These are phyloP conservation scores for Arctium minus DNA, from an alignment of 129 eudicot species.

Conservation along the genomic window DNA sequence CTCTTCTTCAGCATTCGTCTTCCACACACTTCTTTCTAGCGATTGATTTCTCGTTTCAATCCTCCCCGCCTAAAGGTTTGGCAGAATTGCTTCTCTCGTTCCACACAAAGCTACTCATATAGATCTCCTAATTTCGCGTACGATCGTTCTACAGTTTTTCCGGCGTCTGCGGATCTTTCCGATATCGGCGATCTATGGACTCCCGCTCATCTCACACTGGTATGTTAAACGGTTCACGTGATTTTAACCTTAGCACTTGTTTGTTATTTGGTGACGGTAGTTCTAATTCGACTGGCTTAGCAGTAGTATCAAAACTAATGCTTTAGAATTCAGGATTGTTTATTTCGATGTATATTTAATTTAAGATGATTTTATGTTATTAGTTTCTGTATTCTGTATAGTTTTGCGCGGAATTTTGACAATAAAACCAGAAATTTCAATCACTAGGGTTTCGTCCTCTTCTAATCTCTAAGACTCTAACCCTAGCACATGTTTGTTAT, in stretches of 20 bases:
- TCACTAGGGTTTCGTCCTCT: not conserved
- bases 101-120: not conserved
- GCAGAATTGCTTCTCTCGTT: not conserved
- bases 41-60: not conserved
- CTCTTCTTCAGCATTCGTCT: conserved; percentile 10
- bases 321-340: not conserved
- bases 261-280: not conserved
- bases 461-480: not conserved
- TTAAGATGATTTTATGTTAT: not conserved
- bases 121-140: not conserved
- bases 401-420: not conserved
- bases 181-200: not conserved
- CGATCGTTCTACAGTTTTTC: not conserved
- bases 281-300: not conserved
- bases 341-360: not conserved
- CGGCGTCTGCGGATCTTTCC: not conserved
- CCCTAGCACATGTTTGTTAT: not conserved
- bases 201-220: not conserved
- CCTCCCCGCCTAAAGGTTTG: not conserved
- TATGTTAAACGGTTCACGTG: not conserved
- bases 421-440: not conserved
- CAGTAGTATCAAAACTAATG: not conserved
- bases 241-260: not conserved
- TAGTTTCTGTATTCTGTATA: not conserved
- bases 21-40: not conserved